Evolutionary conservation across 129 eudicot species (phyloP).

Genomic region (Chrysanthemum seticuspe): DNA sequence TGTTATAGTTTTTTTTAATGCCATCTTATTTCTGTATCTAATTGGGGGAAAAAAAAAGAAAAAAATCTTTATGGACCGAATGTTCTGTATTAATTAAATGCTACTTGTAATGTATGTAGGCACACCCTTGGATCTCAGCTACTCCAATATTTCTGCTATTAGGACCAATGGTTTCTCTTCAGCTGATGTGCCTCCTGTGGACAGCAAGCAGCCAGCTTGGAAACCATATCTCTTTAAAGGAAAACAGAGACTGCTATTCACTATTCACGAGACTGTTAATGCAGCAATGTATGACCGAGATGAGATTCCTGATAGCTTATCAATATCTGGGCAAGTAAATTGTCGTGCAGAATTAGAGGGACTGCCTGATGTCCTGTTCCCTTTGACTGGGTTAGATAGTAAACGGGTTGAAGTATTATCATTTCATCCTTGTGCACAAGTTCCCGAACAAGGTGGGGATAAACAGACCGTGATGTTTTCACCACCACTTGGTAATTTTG

Average conservation of each 20-base stretch:
- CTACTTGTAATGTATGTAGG: conserved; percentile 42
- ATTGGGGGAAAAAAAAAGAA: neutral
- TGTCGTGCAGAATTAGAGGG: conserved; percentile 98
- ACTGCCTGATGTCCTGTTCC: conserved; percentile 85
- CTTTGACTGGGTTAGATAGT: conserved; percentile 64
- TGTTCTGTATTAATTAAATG: conserved; percentile 2
- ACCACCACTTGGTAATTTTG: conserved; percentile 95
- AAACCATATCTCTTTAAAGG: conserved; percentile 94
- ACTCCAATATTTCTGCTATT: conserved; percentile 67
- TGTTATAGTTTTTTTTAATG: no score
- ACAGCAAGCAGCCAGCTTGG: conserved; percentile 97
- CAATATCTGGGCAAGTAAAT: conserved; percentile 87
- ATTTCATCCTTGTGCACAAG: conserved; percentile 97
- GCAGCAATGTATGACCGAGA: conserved; percentile 98
- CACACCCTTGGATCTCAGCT: conserved; percentile 85
- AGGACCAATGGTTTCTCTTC: conserved; percentile 75
- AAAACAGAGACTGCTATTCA: conserved; percentile 82
- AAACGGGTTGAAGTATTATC: conserved; percentile 66
- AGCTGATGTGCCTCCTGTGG: conserved; percentile 70
- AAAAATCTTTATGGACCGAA: neutral
- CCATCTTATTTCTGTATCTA: neutral
- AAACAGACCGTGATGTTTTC: conserved; percentile 58
- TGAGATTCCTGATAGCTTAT: conserved; percentile 85
- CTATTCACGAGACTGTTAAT: conserved; percentile 73
- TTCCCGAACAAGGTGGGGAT: conserved; percentile 65